Conservation (phyloP, 2,329 filamentous ascomycete species). For the Pseudogymnoascus destructans region DNA sequence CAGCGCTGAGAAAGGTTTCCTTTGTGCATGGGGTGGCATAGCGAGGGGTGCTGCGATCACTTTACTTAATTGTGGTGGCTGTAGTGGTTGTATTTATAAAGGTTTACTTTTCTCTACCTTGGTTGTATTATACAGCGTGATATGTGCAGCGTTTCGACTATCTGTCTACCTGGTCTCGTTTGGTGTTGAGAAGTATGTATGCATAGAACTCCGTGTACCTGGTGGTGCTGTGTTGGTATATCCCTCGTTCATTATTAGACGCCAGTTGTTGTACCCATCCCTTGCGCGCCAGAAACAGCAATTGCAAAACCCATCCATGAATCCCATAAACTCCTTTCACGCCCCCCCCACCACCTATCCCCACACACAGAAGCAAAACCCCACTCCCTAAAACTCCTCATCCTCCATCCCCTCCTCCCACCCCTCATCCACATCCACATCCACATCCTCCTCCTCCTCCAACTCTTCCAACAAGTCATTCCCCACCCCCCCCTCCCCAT, state of each 20-base stretch:
- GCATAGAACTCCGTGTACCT: background rate
- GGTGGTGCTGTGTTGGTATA: background rate
- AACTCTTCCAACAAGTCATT: background rate
- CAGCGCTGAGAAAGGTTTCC: background rate
- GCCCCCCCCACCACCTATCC: background rate
- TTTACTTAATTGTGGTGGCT: background rate
- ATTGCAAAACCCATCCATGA: background rate
- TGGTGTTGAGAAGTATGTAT: background rate
- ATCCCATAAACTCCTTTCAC: background rate
- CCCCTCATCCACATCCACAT: background rate
- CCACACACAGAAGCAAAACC: background rate
- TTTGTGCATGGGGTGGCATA: constrained; percentile 1
- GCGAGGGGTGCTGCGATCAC: background rate
- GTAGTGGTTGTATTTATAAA: background rate
- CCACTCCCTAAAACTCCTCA: background rate
- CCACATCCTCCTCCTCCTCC: background rate
- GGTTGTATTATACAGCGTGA: background rate
- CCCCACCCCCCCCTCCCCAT: background rate
- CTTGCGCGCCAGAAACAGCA: background rate
- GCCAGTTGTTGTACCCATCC: background rate
- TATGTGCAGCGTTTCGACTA: background rate
- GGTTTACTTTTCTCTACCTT: background rate
- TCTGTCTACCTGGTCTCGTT: background rate
- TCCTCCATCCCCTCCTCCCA: constrained; percentile 3
- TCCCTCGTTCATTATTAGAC: background rate